Conservation (phyloP, 768 basidiomycete species). For the Leucocoprinus sp. region DNA sequence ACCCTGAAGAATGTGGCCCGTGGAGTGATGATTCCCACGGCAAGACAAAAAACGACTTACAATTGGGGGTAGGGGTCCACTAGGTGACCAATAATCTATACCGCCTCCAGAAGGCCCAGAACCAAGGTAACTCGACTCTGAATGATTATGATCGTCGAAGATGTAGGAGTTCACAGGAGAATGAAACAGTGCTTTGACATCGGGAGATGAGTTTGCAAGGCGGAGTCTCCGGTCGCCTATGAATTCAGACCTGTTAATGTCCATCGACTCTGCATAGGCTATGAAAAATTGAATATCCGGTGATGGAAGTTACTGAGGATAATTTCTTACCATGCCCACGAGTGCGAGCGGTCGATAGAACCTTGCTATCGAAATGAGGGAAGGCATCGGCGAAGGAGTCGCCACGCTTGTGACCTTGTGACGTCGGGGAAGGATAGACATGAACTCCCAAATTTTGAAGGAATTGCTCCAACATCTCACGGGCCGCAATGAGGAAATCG, state of each 20-base stretch:
- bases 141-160: conserved; percentile 56
- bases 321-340: conserved; percentile 45
- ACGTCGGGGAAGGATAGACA: conserved; percentile 69
- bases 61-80: conserved; percentile 47
- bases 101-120: conserved; percentile 27
- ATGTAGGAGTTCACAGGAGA: conserved; percentile 71
- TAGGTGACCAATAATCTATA: conserved; percentile 68
- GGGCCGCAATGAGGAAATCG: conserved; percentile 82
- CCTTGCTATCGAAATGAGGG: conserved; percentile 94
- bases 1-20: conserved; percentile 38
- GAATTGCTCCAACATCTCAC: conserved; percentile 92
- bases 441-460: conserved; percentile 77
- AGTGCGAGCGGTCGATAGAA: conserved; percentile 70
- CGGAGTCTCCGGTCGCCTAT: conserved; percentile 69
- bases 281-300: background rate
- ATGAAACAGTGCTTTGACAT: conserved; percentile 93
- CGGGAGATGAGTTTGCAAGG: conserved; percentile 83
- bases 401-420: conserved; percentile 75
- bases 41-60: conserved; percentile 32
- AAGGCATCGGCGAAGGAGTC: conserved; percentile 95
- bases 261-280: conserved; percentile 56
- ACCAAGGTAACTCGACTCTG: conserved; percentile 45
- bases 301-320: conserved; percentile 4
- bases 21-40: conserved; percentile 15
- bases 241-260: conserved; percentile 64